phyloP scores from a whole-genome alignment of 2,329 filamentous ascomycete species.

The Lasiodiplodia hormozganensis region DNA sequence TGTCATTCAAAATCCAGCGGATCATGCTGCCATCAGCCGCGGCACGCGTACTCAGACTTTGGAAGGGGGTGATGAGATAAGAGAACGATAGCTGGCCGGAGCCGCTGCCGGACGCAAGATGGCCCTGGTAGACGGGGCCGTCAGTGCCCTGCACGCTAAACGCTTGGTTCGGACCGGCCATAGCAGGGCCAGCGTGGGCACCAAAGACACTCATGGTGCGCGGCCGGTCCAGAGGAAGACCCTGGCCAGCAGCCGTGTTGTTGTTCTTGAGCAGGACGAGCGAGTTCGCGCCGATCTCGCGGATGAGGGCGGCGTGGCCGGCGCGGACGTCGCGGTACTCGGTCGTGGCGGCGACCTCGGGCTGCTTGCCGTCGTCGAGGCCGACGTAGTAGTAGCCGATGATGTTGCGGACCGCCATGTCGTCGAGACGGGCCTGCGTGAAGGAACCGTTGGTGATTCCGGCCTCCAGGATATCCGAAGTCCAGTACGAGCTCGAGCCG shows the following conservation, averaged over 20 bases:
- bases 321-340: constrained; percentile 39
- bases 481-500: constrained; percentile 31
- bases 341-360: constrained; percentile 37
- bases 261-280: constrained; percentile 68
- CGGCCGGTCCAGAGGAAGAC: constrained; percentile 71
- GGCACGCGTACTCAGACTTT: constrained; percentile 50
- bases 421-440: constrained; percentile 39
- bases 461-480: constrained; percentile 37
- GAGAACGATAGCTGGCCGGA: constrained; percentile 82
- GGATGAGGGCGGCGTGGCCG: constrained; percentile 45
- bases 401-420: constrained; percentile 49
- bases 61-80: constrained; percentile 53
- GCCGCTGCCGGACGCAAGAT: constrained; percentile 84
- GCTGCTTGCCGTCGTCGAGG: constrained; percentile 54
- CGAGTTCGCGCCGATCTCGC: constrained; percentile 52
- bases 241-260: constrained; percentile 52
- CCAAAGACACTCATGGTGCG: constrained; percentile 58
- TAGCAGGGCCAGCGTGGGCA: constrained; percentile 50
- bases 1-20: constrained; percentile 27
- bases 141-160: constrained; percentile 74
- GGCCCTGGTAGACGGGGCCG: constrained; percentile 64
- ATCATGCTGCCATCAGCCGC: constrained; percentile 45
- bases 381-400: constrained; percentile 59
- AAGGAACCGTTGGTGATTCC: constrained; percentile 41
- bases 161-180: constrained; percentile 66